phyloP scores from a whole-genome alignment of 306 rosid species.

The Inga leiocalycina region DNA sequence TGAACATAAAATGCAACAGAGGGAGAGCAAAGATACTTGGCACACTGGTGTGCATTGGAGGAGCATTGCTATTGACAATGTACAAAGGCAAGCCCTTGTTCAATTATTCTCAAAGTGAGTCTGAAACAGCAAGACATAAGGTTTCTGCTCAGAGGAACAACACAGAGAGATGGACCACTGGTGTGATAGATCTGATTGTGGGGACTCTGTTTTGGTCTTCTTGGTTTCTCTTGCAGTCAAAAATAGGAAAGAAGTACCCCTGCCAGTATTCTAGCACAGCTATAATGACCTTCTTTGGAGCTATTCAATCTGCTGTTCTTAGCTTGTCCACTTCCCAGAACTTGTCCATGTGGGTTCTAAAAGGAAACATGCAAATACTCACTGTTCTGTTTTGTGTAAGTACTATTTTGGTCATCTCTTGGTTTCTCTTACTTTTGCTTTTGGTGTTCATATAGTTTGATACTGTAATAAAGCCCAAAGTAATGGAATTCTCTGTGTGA shows the following conservation, averaged over 20 bases:
- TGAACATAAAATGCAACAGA: conserved; percentile 70
- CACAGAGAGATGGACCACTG: conserved; percentile 61
- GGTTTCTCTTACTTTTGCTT: not conserved
- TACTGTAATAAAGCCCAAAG: not conserved
- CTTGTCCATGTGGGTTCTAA: conserved; percentile 70
- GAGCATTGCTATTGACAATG: conserved; percentile 62
- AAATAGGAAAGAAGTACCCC: conserved; percentile 72
- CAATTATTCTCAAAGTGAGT: conserved; percentile 33
- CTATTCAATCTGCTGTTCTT: conserved; percentile 74
- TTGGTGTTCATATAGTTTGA: no score
- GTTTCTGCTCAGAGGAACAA: conserved; percentile 28
- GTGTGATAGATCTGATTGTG: conserved; percentile 64
- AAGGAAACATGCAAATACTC: conserved; percentile 60
- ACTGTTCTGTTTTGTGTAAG: conserved; percentile 78
- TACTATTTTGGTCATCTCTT: not conserved
- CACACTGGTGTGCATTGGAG: conserved; percentile 66
- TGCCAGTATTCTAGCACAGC: conserved; percentile 87
- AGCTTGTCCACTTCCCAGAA: conserved; percentile 50
- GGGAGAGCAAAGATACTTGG: conserved; percentile 85
- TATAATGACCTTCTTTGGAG: conserved; percentile 84
- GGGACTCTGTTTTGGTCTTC: conserved; percentile 83
- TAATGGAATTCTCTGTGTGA: conserved; percentile 4
- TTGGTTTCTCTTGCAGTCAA: conserved; percentile 81
- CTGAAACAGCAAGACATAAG: not conserved
- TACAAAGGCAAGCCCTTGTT: conserved; percentile 69